These are phyloP conservation scores for Geranium incanum DNA, from an alignment of 441 rosid species.

Conservation along the genomic window DNA sequence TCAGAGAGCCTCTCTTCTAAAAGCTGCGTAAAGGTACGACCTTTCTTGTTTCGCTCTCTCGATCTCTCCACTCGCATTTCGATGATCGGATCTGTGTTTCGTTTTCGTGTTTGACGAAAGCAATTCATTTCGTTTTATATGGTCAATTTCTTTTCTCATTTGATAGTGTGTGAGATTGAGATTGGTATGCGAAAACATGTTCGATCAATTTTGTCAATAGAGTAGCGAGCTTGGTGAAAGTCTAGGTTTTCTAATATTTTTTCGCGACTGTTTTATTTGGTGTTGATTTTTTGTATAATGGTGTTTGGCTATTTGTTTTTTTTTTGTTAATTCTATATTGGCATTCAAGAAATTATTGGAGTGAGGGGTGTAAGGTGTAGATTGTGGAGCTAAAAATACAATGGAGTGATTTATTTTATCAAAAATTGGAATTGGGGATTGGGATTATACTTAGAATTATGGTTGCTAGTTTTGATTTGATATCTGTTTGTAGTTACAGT, in stretches of 20 bases:
- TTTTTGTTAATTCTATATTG: neutral
- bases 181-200: neutral
- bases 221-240: neutral
- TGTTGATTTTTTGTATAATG: neutral
- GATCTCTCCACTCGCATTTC: neutral
- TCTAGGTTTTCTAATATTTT: neutral
- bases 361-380: neutral
- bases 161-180: neutral
- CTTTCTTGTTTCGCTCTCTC: neutral
- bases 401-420: neutral
- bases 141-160: neutral
- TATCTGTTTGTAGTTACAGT: neutral
- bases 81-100: neutral
- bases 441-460: too few relatives aligned
- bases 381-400: neutral
- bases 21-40: neutral
- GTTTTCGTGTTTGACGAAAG: neutral
- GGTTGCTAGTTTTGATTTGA: neutral
- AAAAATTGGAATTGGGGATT: too few relatives aligned
- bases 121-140: neutral
- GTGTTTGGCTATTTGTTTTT: neutral
- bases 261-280: neutral
- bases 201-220: neutral
- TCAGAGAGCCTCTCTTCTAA: too few relatives aligned
- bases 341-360: neutral